Evolutionary conservation across 2,329 filamentous ascomycete species (phyloP).

Genomic region (Daldinia sp.): DNA sequence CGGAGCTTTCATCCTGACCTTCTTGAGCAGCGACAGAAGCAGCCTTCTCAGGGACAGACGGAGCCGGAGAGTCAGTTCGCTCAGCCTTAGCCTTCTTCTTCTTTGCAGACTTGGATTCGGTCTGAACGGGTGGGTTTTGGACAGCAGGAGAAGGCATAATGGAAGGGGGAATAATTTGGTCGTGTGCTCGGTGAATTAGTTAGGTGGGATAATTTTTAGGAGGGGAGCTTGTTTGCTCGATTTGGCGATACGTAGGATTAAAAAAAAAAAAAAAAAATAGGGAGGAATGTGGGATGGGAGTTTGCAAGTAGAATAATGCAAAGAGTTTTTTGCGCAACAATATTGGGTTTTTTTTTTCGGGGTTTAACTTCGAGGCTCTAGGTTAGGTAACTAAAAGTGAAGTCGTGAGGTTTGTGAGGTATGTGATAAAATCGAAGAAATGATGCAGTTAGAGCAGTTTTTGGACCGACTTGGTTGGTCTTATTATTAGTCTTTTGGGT

Average conservation of each 20-base stretch:
- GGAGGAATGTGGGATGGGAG: background rate
- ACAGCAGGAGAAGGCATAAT: conserved; percentile 70
- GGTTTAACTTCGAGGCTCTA: conserved; percentile 1
- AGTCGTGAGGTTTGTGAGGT: background rate
- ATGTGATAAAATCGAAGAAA: background rate
- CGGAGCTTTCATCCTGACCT: conserved; percentile 66
- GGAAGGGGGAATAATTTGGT: conserved; percentile 30
- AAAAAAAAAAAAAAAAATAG: background rate
- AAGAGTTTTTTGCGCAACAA: conserved; percentile 11
- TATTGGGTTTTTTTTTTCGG: background rate
- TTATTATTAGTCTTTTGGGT: background rate
- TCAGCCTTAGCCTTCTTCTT: conserved; percentile 72
- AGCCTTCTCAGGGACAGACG: too few species aligned
- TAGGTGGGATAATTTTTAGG: conserved; percentile 3
- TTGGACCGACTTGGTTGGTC: background rate
- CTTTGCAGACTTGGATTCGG: conserved; percentile 71
- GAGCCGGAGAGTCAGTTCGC: conserved; percentile 64
- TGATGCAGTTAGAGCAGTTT: conserved; percentile 1
- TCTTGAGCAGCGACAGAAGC: conserved; percentile 61
- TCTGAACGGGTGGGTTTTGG: conserved; percentile 68
- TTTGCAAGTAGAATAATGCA: background rate
- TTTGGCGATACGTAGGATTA: background rate
- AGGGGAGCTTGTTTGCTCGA: conserved; percentile 22
- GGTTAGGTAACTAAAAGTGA: conserved; percentile 4
- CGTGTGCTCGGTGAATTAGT: conserved; percentile 4